Conservation (phyloP, 2,329 filamentous ascomycete genomes). For the Hirsutella minnesotensis region DNA sequence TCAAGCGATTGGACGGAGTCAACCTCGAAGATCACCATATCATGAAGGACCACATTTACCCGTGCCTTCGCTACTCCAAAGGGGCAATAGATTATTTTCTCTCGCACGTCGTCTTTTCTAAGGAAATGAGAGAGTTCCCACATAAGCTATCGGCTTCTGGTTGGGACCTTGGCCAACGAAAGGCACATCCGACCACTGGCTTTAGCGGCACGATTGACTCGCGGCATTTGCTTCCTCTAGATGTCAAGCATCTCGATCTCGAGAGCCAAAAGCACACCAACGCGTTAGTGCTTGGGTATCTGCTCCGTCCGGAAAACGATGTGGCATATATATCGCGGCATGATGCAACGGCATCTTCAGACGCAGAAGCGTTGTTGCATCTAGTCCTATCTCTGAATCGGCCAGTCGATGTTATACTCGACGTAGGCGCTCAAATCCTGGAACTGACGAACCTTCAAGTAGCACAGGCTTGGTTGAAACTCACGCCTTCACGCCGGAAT, state of each 20-base stretch:
- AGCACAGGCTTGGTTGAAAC: constrained; percentile 38
- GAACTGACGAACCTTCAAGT: constrained; percentile 46
- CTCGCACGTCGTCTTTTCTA: neutral
- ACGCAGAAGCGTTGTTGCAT: constrained; percentile 25
- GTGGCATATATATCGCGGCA: neutral
- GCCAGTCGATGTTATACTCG: constrained; percentile 41
- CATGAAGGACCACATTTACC: neutral
- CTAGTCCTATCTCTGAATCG: constrained; percentile 19
- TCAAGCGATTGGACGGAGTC: neutral
- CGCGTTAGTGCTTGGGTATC: constrained; percentile 45
- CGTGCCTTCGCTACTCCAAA: neutral
- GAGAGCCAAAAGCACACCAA: constrained; percentile 47
- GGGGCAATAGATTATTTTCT: neutral
- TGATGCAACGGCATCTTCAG: neutral
- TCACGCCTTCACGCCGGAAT: neutral
- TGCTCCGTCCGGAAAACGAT: constrained; percentile 41
- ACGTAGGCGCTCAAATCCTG: constrained; percentile 59
- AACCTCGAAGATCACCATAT: neutral
- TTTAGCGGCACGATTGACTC: neutral
- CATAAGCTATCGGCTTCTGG: neutral
- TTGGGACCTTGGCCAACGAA: neutral
- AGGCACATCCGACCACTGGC: neutral
- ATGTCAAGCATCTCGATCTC: constrained; percentile 41
- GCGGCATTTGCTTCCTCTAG: constrained; percentile 37
- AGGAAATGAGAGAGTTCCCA: neutral